phyloP scores from a whole-genome alignment of 176 grass and related monocot genomes.

The Hsuehochloa calcarea region DNA sequence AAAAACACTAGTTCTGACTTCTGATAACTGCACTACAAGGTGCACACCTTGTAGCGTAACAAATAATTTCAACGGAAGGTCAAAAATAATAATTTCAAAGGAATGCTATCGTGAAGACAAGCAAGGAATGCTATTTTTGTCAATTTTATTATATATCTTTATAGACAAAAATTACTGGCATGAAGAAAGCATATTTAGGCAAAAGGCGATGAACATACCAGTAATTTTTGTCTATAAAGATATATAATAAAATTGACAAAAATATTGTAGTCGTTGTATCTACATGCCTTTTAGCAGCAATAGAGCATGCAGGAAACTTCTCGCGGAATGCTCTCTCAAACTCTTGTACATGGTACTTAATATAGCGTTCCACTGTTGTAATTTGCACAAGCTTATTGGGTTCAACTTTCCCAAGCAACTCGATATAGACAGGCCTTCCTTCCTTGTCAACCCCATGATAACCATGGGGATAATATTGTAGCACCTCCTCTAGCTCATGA shows the following conservation, averaged over 20 bases:
- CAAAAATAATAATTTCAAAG: background rate
- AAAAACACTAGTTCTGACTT: background rate
- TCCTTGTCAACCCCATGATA: conserved; percentile 97
- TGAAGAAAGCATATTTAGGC: conserved; percentile 22
- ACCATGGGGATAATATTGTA: conserved; percentile 87
- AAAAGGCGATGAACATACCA: conserved; percentile 51
- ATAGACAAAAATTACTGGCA: background rate
- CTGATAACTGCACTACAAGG: background rate
- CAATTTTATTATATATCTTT: conserved; percentile 22
- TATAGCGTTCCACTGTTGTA: conserved; percentile 83
- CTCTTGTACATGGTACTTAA: conserved; percentile 94
- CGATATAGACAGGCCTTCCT: conserved; percentile 95
- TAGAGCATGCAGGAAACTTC: conserved; percentile 89
- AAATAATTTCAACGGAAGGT: background rate
- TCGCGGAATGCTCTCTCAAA: conserved; percentile 92
- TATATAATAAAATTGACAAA: no score
- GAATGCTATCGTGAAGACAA: conserved; percentile 6
- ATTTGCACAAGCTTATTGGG: conserved; percentile 88
- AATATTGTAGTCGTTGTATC: conserved; percentile 89
- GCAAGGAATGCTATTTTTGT: background rate
- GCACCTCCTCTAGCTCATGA: conserved; percentile 88
- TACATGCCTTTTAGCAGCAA: conserved; percentile 90
- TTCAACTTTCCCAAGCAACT: conserved; percentile 92
- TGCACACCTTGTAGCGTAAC: background rate
- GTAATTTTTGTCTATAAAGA: no score